Evolutionary conservation across 768 basidiomycete species (phyloP).

Genomic region (Boletus reticuloceps): DNA sequence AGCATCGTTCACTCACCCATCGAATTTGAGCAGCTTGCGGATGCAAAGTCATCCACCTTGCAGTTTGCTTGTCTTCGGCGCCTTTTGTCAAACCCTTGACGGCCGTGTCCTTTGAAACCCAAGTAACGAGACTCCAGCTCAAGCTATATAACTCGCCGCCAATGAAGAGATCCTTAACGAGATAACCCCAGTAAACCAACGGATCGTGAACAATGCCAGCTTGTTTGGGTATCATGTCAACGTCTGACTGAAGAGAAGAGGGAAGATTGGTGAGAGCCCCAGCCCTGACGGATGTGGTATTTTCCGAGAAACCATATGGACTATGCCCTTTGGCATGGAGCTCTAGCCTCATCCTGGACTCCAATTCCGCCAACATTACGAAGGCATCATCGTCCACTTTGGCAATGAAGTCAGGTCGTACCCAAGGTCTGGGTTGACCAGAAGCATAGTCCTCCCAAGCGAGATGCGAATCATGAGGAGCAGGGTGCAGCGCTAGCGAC

Average conservation of each 20-base stretch:
- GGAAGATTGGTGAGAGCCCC: background rate
- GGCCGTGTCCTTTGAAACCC: constrained; percentile 73
- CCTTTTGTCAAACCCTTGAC: constrained; percentile 70
- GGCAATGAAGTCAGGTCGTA: constrained; percentile 85
- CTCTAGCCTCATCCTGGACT: constrained; percentile 80
- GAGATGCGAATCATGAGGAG: constrained; percentile 67
- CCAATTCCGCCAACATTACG: constrained; percentile 91
- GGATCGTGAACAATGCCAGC: constrained; percentile 48
- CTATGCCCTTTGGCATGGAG: constrained; percentile 47
- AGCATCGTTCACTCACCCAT: constrained; percentile 91
- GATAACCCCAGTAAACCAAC: constrained; percentile 84
- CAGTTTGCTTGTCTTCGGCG: constrained; percentile 91
- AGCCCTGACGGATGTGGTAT: background rate
- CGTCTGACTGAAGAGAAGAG: background rate
- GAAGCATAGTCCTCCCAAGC: constrained; percentile 50
- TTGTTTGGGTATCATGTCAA: constrained; percentile 4
- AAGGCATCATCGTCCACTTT: constrained; percentile 97
- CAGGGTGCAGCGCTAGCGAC: constrained; percentile 54
- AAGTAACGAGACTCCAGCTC: constrained; percentile 84
- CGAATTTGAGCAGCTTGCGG: constrained; percentile 75
- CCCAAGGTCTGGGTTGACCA: constrained; percentile 57
- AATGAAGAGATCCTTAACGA: constrained; percentile 93
- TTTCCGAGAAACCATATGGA: constrained; percentile 21
- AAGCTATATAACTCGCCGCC: constrained; percentile 91
- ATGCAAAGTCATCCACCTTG: constrained; percentile 89